Evolutionary conservation across 1,284 basidiomycete genomes (phyloP), one percentile per base, ranked within the genome.

Genomic region (Tilletia walkeri): DNA sequence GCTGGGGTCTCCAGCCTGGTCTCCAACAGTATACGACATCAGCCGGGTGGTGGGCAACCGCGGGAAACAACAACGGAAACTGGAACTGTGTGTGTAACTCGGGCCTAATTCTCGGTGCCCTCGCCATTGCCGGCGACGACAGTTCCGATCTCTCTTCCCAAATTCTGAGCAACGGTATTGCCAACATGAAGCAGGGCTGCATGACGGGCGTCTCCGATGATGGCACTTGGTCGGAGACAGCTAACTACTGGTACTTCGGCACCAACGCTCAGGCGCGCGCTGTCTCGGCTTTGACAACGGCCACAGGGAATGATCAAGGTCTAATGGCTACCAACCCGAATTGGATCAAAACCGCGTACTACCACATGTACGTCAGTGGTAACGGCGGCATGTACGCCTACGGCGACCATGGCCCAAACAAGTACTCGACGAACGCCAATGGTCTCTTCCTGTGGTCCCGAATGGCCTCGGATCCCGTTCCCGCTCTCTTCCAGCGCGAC

Each of bases 11-110:
- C 30, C 45, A 68, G 14, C 80, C 77, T 14, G 85, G 85, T 45
- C 88, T 97, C 24, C 84, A 85, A 76, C 86, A 78, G 53, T 82
- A 81, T 75, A 72, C 74, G 41, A 74, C 70, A 9, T 61, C 61
- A 16, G 84, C 84, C 75, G 82, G 82, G 65, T 88, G 87, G 87
- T 88, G 87, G 87, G 81, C 67, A 34, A 78, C 69, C 50, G 73
- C 77, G 47, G 66, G 72, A 16, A 76, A 80, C 36, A 84, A 86
- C 73, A 85, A 87, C 78, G 87, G 95, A 56, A 98, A 98, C 87
- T 98, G 95, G 95, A 98, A 98, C 85, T 98, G 95, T 82, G 93
- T 98, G 73, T 94, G 91, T 87, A 99, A 98, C 84, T 89, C 89
- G 70, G 95, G 95, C 73, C 86, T 99, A 76, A 92, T 92, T 34